Base-by-base conservation (phyloP, 2,329 filamentous ascomycete genomes). In the Diaporthe sp. region DNA sequence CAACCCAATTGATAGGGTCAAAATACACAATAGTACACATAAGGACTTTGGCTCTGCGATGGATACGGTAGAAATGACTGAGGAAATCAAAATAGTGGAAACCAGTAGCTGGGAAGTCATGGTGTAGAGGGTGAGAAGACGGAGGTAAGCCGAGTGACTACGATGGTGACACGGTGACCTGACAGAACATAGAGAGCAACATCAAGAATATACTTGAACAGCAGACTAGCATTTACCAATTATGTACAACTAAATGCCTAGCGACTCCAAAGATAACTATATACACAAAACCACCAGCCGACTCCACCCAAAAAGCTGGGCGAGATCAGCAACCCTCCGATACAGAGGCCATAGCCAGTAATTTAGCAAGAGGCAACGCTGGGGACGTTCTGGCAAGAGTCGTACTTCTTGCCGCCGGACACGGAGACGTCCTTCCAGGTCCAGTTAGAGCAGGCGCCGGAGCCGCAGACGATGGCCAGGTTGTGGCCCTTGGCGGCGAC, bases 391-490 rank as follows among this genome's bases (percentile, higher is more conserved):
- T 51, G 58, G 75, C 75, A 76, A 12, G 67, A 61, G 46, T 31
- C 51, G 46, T 69, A 65, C 17, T 37, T 58, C 37, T 61, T 68
- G 28, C 73, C 73, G 37, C 75, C 75, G 12, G 75, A 34, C 39
- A 76, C 69, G 3, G 65, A 46, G 39, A 75, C 73, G 46, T 25
- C 55, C 19, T 22, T 42, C 75, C 76, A 77, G 37, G 67, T 74
- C 76, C 76, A 77, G 76, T 49, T 17, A 9, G 74, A 72, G 75
- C 75, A 77, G 34, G 58, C 25, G 55, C 67, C 58, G 25, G 34
- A n/a, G 31, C 70, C 76, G 68, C 76, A 77, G 42, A 71, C 71
- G n/a, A 77, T 76, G 59, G 62, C 67, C 28, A 74, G 55, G 53
- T 74, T 72, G 34, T 65, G 39, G 7, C 65, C 76, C 15, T 28